phyloP scores from a whole-genome alignment of 257 asterid species.

The Plantago ovata region DNA sequence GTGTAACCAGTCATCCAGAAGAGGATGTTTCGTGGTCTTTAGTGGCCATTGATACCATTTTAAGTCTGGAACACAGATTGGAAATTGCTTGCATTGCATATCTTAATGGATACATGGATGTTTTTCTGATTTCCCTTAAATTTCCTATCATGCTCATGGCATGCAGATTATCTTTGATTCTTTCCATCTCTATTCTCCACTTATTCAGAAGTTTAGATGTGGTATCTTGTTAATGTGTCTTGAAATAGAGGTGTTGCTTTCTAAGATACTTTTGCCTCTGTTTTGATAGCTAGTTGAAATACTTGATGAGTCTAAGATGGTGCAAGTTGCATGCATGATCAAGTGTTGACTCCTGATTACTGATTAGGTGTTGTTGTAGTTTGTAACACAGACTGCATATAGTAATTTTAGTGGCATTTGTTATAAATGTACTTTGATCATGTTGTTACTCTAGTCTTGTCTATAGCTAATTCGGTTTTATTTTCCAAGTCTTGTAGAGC shows the following conservation, averaged over 20 bases:
- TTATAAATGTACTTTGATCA: slow-evolving; percentile 8
- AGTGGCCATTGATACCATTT: neutral
- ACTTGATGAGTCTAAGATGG: slow-evolving; percentile 2
- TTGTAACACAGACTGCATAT: neutral
- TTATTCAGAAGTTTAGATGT: too few relatives aligned
- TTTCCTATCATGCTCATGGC: neutral
- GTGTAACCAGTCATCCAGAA: neutral
- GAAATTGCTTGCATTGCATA: neutral
- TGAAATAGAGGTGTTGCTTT: too few relatives aligned
- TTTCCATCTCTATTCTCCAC: too few relatives aligned
- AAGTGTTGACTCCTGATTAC: slow-evolving; percentile 3
- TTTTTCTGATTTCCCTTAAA: neutral
- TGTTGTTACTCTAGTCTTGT: neutral
- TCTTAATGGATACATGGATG: neutral
- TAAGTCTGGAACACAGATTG: neutral
- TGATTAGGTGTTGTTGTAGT: slow-evolving; percentile 2
- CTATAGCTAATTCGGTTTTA: too few relatives aligned
- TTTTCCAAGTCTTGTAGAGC: too few relatives aligned
- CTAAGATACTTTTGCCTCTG: neutral
- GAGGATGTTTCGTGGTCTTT: neutral
- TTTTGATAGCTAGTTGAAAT: slow-evolving; percentile 1
- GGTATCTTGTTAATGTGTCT: too few relatives aligned
- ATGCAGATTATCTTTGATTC: neutral
- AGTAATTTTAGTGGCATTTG: neutral
- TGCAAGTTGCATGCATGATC: slow-evolving; percentile 11